phyloP scores from a whole-genome alignment of 1,139 yeast species.

The Hansenula sp. region DNA sequence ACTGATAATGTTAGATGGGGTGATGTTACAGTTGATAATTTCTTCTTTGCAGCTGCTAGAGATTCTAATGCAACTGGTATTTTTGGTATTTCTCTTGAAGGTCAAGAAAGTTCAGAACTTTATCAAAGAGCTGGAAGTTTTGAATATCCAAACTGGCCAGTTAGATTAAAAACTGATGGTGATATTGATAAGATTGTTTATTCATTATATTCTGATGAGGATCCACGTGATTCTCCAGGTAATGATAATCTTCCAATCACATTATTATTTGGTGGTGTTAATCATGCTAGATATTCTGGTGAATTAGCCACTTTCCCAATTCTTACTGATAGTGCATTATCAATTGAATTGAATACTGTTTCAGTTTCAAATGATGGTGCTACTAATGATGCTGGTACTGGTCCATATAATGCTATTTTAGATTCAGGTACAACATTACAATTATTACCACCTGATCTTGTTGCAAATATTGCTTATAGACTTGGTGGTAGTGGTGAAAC shows the following conservation, averaged over 20 bases:
- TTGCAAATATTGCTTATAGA: neutral
- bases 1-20: neutral
- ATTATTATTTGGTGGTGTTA: conserved; percentile 51
- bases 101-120: conserved; percentile 37
- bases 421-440: neutral
- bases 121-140: conserved; percentile 16
- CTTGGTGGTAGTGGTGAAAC: neutral
- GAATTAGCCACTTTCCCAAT: conserved; percentile 37
- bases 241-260: neutral
- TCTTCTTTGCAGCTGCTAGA: neutral
- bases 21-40: neutral
- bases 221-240: conserved; percentile 16
- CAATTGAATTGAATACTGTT: neutral
- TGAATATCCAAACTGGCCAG: conserved; percentile 50
- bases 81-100: conserved; percentile 53
- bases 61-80: conserved; percentile 23
- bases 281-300: conserved; percentile 42
- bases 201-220: conserved; percentile 41
- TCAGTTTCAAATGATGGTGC: neutral
- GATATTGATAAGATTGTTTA: conserved; percentile 42
- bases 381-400: neutral
- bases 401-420: neutral
- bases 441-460: neutral
- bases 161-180: conserved; percentile 43
- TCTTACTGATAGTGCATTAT: conserved; percentile 14